A percentile compares a stretch with the other conserved stretches of the same genome.
These are phyloP conservation scores for Xeromyces bisporus DNA, from an alignment of 495 filamentous ascomycete species.

Conservation along the genomic window DNA sequence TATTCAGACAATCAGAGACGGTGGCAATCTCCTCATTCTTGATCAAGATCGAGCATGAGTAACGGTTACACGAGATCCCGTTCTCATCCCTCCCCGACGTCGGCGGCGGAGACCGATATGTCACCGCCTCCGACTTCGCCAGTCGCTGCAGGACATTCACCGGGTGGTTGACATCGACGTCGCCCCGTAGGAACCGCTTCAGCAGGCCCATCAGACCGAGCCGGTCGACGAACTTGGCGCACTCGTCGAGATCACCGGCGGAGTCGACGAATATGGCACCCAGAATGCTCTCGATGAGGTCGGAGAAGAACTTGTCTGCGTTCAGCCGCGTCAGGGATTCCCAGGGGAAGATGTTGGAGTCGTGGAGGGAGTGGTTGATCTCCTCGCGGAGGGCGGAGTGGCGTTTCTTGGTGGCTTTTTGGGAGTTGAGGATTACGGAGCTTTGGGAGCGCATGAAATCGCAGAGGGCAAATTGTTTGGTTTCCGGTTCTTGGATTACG, in stretches of 20 bases:
- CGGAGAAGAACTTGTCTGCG: slow-evolving; percentile 69
- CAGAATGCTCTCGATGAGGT: slow-evolving; percentile 65
- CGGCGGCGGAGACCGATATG: too few relatives aligned
- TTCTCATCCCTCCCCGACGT: slow-evolving; percentile 1
- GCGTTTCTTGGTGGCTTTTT: slow-evolving; percentile 21
- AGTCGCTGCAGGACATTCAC: slow-evolving; percentile 9
- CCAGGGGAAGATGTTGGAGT: slow-evolving; percentile 54
- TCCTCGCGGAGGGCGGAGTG: slow-evolving; percentile 30
- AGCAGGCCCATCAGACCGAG: slow-evolving; percentile 51
- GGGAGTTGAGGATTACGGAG: slow-evolving; percentile 27
- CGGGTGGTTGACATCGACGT: slow-evolving; percentile 53
- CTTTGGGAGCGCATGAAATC: slow-evolving; percentile 49
- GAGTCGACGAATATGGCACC: slow-evolving; percentile 82
- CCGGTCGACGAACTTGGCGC: slow-evolving; percentile 39
- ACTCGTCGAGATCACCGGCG: slow-evolving; percentile 36
- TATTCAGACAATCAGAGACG: slow-evolving; percentile 7
- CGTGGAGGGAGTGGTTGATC: slow-evolving; percentile 33
- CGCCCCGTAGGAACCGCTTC: slow-evolving; percentile 38
- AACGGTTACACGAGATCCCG: not conserved
- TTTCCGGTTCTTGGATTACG: not conserved
- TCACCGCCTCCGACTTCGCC: slow-evolving; percentile 2
- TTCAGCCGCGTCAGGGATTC: slow-evolving; percentile 43
- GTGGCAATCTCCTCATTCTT: slow-evolving; percentile 3
- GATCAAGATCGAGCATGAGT: not conserved
- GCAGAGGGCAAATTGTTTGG: slow-evolving; percentile 37